These are phyloP conservation scores for Moniliophthora roreri DNA, from an alignment of 1,284 basidiomycete species.

Conservation along the genomic window DNA sequence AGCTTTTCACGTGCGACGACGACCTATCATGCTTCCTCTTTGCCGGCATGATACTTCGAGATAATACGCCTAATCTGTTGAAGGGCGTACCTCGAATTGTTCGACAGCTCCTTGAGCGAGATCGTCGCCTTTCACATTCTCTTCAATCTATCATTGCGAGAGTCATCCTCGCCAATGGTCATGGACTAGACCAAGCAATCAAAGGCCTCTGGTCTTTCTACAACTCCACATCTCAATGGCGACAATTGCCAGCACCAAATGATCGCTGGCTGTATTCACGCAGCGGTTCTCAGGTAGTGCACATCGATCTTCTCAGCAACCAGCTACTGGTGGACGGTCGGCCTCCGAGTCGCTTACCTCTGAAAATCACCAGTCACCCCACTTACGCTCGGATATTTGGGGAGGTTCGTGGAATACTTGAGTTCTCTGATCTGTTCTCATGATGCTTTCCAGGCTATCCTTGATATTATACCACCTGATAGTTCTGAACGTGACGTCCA, in stretches of 20 bases:
- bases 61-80: constrained; percentile 18
- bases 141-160: background rate
- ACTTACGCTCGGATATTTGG: constrained; percentile 25
- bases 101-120: constrained; percentile 18
- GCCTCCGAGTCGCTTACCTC: constrained; percentile 27
- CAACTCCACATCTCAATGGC: constrained; percentile 8
- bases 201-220: background rate
- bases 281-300: constrained; percentile 18
- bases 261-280: background rate
- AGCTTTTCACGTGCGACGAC: constrained; percentile 1
- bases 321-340: constrained; percentile 28
- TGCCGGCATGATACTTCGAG: constrained; percentile 25
- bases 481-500: constrained; percentile 19
- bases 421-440: background rate
- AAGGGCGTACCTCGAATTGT: background rate
- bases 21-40: constrained; percentile 24
- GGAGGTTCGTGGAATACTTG: constrained; percentile 18
- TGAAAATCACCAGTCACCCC: constrained; percentile 19
- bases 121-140: constrained; percentile 21
- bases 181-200: background rate
- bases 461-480: constrained; percentile 20
- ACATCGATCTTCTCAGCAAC: constrained; percentile 28
- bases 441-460: background rate
- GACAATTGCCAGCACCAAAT: background rate
- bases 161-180: background rate